Conservation (phyloP, 2,329 filamentous ascomycete genomes). For the Fusarium sp. region DNA sequence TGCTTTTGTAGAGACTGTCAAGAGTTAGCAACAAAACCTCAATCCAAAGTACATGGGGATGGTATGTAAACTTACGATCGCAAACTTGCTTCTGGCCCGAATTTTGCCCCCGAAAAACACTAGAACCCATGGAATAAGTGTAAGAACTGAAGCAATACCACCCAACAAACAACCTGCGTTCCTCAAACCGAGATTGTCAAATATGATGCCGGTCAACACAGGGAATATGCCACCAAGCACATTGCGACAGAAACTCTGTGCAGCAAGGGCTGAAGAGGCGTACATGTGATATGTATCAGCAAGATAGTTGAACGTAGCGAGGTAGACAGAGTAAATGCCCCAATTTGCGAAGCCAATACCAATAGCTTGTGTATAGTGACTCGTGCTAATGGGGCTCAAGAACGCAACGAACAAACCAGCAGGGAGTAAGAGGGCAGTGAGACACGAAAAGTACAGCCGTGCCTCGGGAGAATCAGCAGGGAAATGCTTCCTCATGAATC, state of each 20-base stretch:
- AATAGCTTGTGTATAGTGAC: conserved; percentile 51
- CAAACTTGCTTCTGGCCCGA: conserved; percentile 78
- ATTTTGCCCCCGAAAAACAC: conserved; percentile 81
- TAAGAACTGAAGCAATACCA: conserved; percentile 72
- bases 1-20: conserved; percentile 35
- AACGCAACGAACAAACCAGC: conserved; percentile 71
- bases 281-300: conserved; percentile 88
- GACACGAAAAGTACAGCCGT: conserved; percentile 82
- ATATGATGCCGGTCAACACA: conserved; percentile 77
- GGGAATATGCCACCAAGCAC: conserved; percentile 84
- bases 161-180: conserved; percentile 79
- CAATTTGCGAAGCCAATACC: conserved; percentile 79
- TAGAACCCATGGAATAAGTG: conserved; percentile 86
- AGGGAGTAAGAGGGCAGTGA: conserved; percentile 78
- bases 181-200: conserved; percentile 73
- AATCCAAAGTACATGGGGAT: accelerated
- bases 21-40: not conserved
- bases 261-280: conserved; percentile 84
- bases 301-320: conserved; percentile 92
- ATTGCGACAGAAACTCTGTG: conserved; percentile 87
- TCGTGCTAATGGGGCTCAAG: conserved; percentile 36
- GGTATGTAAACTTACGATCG: conserved; percentile 58
- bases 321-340: conserved; percentile 86
- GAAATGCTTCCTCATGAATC: conserved; percentile 55
- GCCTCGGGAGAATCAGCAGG: conserved; percentile 72